Conservation (phyloP, 2,329 filamentous ascomycete species). For the Xylariaceae sp. region DNA sequence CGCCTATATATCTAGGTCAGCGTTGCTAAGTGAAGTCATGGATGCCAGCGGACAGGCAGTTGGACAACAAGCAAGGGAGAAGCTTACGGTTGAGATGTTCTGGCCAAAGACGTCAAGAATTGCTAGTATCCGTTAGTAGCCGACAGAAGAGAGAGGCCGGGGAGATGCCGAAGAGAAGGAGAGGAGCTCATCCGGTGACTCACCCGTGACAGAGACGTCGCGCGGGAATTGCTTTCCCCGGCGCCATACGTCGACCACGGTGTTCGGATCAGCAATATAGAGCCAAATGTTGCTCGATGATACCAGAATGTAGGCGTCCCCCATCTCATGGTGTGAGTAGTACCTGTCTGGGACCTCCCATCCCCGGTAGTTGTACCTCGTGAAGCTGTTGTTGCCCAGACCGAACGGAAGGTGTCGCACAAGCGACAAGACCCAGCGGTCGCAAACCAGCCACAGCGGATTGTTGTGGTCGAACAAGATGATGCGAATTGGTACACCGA, state of each 20-base stretch:
- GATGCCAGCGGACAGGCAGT: background rate
- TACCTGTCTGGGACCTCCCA: conserved; percentile 21
- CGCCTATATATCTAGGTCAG: conserved; percentile 1
- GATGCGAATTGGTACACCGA: conserved; percentile 4
- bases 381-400: conserved; percentile 21
- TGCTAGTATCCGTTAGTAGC: background rate
- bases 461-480: conserved; percentile 6
- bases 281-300: conserved; percentile 11
- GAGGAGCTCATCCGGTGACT: too few species aligned
- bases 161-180: background rate
- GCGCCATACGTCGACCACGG: conserved; percentile 6
- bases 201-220: background rate
- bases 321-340: conserved; percentile 18
- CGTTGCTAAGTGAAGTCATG: too few species aligned
- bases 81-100: conserved; percentile 5
- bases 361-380: conserved; percentile 23
- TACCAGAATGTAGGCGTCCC: conserved; percentile 15
- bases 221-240: conserved; percentile 8
- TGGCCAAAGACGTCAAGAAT: conserved; percentile 9
- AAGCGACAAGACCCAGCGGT: conserved; percentile 10
- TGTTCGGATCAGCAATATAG: conserved; percentile 8
- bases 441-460: conserved; percentile 6
- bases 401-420: conserved; percentile 9
- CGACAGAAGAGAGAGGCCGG: background rate
- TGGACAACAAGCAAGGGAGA: background rate